Evolutionary conservation across 345 rosid species (phyloP), one percentile per base, ranked within the genome.

Genomic region (Sonneratia caseolaris): DNA sequence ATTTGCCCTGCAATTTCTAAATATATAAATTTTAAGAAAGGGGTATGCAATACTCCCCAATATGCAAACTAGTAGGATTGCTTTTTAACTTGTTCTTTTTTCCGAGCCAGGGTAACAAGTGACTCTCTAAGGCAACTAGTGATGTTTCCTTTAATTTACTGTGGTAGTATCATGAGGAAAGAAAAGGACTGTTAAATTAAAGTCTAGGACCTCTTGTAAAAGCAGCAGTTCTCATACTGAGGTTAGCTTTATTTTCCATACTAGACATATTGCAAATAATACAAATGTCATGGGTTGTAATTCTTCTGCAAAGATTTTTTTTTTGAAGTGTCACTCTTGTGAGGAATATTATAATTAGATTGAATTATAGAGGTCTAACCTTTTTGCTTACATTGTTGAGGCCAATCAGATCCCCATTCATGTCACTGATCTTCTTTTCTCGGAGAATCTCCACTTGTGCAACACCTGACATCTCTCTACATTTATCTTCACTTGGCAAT

Each of bases 341-440:
- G 10, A 9, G 45, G 45, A 42, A 42, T 42, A 42, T 42, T 21
- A 18, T 53, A 4, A 15, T 12, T 15, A 15, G 53, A 55, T 18
- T 7, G 75, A 5, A 37, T 36, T 35, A 51, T 37, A 19, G 21
- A 45, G 59, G 27, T 40, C 69, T 47, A 72, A 43, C 68, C 56
- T 72, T 36, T 66, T 73, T 77, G 37, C 38, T 64, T 47, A 21
- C 61, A 56, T 24, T 69, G 14, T 68, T 38, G 47, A 45, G 57
- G 62, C 74, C 77, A 66, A 76, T 65, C 47, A 66, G 64, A 70
- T 69, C 73, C 49, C 68, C 70, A 16, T 74, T 74, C 22, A 42
- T 32, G 75, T 36, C 55, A 59, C 70, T 45, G 18, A 38, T 74
- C 47, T 48, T 75, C 67, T 62, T 68, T 38, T 74, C 69, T 62